phyloP scores from a whole-genome alignment of 306 rosid species.

The Cucumis cinereus region DNA sequence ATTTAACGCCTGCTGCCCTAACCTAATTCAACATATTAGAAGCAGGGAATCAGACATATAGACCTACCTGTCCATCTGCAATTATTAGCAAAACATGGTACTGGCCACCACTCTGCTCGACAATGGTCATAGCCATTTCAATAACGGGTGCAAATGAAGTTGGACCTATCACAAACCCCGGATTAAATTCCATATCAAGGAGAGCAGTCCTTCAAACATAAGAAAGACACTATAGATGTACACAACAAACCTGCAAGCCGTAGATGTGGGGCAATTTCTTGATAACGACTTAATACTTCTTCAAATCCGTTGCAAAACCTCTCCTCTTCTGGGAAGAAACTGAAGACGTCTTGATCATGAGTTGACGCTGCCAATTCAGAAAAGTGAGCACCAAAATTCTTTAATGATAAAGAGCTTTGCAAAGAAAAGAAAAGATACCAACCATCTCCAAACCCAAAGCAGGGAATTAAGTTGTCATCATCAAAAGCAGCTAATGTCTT shows the following conservation, averaged over 20 bases:
- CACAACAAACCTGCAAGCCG: conserved; percentile 67
- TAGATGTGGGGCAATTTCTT: conserved; percentile 65
- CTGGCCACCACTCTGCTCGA: conserved; percentile 84
- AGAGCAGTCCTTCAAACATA: background rate
- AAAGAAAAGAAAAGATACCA: conserved; percentile 27
- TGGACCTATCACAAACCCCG: conserved; percentile 49
- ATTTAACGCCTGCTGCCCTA: background rate
- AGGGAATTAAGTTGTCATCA: conserved; percentile 89
- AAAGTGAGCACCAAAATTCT: conserved; percentile 10
- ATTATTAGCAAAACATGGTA: conserved; percentile 52
- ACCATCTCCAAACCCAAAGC: conserved; percentile 98
- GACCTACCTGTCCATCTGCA: conserved; percentile 92
- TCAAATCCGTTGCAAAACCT: conserved; percentile 81
- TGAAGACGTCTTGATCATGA: conserved; percentile 83
- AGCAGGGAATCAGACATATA: background rate
- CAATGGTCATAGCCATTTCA: conserved; percentile 94
- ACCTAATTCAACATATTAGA: background rate
- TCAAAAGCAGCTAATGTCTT: conserved; percentile 80
- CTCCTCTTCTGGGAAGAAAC: conserved; percentile 67
- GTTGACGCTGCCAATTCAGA: conserved; percentile 59
- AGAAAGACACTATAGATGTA: background rate
- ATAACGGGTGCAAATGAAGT: conserved; percentile 85
- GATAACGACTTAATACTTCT: conserved; percentile 67
- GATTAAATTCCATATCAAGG: background rate
- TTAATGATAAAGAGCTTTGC: background rate